Conservation (phyloP, 345 rosid genomes). For the Populus davidiana region DNA sequence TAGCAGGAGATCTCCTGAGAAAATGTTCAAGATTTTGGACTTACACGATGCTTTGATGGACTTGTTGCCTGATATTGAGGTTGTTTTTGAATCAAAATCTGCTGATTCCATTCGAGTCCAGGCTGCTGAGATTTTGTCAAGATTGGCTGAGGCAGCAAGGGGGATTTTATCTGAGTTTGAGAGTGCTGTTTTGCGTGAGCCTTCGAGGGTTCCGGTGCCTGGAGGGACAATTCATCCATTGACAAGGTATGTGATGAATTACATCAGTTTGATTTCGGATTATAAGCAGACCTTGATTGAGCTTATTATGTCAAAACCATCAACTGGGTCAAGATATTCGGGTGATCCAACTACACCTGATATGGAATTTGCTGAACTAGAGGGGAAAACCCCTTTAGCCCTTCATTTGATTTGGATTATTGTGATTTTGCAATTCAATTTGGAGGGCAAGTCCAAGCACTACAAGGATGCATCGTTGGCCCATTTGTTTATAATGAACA, state of each 20-base stretch:
- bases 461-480: constrained; percentile 67
- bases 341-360: constrained; percentile 67
- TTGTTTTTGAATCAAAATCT: constrained; percentile 59
- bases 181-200: constrained; percentile 70
- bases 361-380: constrained; percentile 74
- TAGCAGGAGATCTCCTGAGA: constrained; percentile 87
- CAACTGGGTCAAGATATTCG: constrained; percentile 66
- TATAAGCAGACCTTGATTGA: constrained; percentile 73
- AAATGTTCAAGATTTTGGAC: constrained; percentile 84
- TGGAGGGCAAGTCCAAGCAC: constrained; percentile 77
- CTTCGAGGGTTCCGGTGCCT: constrained; percentile 69
- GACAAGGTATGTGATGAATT: constrained; percentile 97
- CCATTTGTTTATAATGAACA: constrained; percentile 87
- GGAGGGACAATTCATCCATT: constrained; percentile 94
- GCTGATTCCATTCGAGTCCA: constrained; percentile 60
- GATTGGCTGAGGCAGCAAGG: constrained; percentile 78
- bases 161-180: constrained; percentile 88
- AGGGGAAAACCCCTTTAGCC: constrained; percentile 63
- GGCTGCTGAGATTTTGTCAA: constrained; percentile 73
- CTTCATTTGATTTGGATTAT: constrained; percentile 90
- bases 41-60: constrained; percentile 73
- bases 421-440: constrained; percentile 77
- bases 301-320: constrained; percentile 76
- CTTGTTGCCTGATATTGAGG: constrained; percentile 72
- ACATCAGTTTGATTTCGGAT: constrained; percentile 84